phyloP scores from a whole-genome alignment of 139 green algal species.

The Coelastrella sp. region DNA sequence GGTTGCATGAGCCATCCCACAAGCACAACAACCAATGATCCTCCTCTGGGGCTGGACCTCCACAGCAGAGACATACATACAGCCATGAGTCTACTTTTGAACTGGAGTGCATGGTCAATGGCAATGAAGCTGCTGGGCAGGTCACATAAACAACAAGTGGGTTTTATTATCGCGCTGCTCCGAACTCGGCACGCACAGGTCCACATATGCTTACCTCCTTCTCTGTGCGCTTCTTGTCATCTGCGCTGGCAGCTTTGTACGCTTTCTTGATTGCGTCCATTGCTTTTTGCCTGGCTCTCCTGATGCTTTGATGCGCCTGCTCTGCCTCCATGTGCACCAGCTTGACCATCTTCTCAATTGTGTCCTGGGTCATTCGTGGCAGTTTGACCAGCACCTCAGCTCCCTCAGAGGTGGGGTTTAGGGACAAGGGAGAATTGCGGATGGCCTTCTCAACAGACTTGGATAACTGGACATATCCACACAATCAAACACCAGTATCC shows the following conservation, averaged over 20 bases:
- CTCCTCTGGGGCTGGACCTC: no score
- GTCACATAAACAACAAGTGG: no score
- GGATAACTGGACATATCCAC: constrained; percentile 55
- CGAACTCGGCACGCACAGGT: no score
- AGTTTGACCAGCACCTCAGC: constrained; percentile 59
- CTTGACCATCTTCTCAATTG: constrained; percentile 68
- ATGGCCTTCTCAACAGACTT: constrained; percentile 73
- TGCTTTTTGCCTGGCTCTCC: constrained; percentile 68
- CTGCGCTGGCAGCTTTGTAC: constrained; percentile 13
- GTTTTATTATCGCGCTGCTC: no score
- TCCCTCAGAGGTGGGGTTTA: constrained; percentile 57
- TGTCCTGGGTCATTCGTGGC: constrained; percentile 46
- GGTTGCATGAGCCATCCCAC: no score
- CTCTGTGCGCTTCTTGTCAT: constrained; percentile 43
- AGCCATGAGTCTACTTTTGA: no score
- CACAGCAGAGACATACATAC: no score
- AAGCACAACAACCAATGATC: no score
- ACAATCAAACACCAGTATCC: constrained; percentile 16
- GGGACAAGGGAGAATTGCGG: constrained; percentile 67
- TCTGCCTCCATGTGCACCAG: constrained; percentile 76
- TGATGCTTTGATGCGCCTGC: constrained; percentile 67
- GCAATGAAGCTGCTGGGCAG: no score
- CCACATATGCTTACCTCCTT: constrained; percentile 51
- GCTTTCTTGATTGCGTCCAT: constrained; percentile 58
- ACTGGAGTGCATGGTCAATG: no score